Evolutionary conservation across 331 rosid species (phyloP).

Genomic region (Rosa hybrid): DNA sequence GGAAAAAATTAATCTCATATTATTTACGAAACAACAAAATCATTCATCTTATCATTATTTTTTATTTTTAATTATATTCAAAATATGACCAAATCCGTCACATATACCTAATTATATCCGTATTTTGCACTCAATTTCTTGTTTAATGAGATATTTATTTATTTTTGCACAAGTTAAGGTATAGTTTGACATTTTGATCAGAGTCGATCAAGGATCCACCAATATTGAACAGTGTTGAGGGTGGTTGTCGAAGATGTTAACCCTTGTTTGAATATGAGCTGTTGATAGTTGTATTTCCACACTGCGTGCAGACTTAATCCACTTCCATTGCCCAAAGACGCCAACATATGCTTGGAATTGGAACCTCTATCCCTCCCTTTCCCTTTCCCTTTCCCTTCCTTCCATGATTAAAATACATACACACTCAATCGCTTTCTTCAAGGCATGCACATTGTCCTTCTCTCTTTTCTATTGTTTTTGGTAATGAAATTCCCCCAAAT

Average conservation of each 20-base stretch:
- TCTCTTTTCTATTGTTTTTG: neutral
- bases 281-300: neutral
- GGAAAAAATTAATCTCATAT: too few relatives aligned
- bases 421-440: neutral
- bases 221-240: neutral
- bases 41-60: too few relatives aligned
- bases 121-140: too few relatives aligned
- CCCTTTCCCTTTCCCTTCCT: neutral
- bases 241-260: neutral
- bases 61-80: too few relatives aligned
- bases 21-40: too few relatives aligned
- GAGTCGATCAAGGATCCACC: neutral
- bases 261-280: constrained; percentile 3
- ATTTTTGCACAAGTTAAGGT: too few relatives aligned
- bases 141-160: too few relatives aligned
- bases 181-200: neutral
- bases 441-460: neutral
- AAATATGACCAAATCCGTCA: too few relatives aligned
- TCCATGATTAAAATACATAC: neutral
- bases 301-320: neutral
- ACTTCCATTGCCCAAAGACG: neutral
- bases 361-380: neutral
- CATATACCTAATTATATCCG: too few relatives aligned
- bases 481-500: neutral
- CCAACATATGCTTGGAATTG: neutral